These are phyloP conservation scores for Solanum hybrid DNA, from an alignment of 305 asterid species.

Conservation along the genomic window DNA sequence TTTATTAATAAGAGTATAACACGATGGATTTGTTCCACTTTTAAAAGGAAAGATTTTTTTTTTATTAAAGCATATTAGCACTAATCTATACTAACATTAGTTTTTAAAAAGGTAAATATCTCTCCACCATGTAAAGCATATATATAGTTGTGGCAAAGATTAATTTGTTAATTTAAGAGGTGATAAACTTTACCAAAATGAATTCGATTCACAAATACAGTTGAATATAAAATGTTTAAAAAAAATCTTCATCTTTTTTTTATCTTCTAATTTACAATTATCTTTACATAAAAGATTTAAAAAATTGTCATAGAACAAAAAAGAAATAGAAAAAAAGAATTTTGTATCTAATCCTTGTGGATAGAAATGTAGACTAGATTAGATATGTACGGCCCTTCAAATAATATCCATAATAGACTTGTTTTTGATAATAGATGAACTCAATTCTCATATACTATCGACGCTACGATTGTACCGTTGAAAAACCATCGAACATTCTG, in stretches of 20 bases:
- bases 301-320: background rate
- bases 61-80: background rate
- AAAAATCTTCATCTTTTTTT: too few relatives aligned
- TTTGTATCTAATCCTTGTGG: background rate
- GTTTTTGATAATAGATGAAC: background rate
- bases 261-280: background rate
- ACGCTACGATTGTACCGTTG: conserved; percentile 23
- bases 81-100: background rate
- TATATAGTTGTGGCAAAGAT: background rate
- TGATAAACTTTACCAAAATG: background rate
- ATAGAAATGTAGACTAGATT: background rate
- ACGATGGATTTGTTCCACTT: background rate
- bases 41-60: background rate
- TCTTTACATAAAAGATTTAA: background rate
- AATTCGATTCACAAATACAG: background rate
- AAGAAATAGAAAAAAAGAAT: background rate
- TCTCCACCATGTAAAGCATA: background rate
- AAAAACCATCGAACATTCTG: conserved; percentile 58
- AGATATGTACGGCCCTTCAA: background rate
- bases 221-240: background rate
- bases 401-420: background rate
- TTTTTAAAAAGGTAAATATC: background rate
- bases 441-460: conserved; percentile 12
- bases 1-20: background rate
- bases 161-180: background rate